Evolutionary conservation across 169 alveolate species (phyloP), one percentile per base, ranked within the genome.

Genomic region (Babesia sp.): DNA sequence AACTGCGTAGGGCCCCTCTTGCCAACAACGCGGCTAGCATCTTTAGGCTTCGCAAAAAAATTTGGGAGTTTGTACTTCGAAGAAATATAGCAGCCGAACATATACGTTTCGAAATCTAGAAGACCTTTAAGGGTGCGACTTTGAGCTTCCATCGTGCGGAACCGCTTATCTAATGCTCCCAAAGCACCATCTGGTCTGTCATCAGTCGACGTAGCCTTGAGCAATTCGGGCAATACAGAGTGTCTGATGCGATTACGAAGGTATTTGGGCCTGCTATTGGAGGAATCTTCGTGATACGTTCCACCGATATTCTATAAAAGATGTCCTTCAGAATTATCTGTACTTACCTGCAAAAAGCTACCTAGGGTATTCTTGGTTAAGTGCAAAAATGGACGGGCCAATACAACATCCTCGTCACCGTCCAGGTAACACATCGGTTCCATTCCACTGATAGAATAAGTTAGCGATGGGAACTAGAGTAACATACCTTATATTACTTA

Each of bases 381-480:
- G 22, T 39, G 33, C 42, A 80, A 20, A 73, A 46, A 71, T 34
- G 88, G 88, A 22, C 88, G 29, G 24, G 46, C 73, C 24, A 80
- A 44, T 18, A 72, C 56, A 20, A 60, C 55, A n/a, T 71, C 79
- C n/a, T 31, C 36, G 51, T 58, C 50, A 0, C n/a, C 50, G 56
- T 72, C 88, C 41, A 80, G 67, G 56, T 60, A 54, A 33, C 63
- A 50, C 46, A 60, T 20, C 12, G 29, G 74, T 20, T 54, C 67
- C 46, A 80, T 80, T 33, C 77, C 81, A 50, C 86, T 78, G 66
- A 2, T 33, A 0, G 45, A 14, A 54, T 18, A n/a, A 1, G 28
- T 39, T 12, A n/a, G 26, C 7, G 29, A 1, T 8, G 28, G 33
- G 9, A 3, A 9, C 1, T 18, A 33, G 14, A 11, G 24, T 0